Base-by-base conservation (phyloP, 495 filamentous ascomycete species). In the Letharia columbiana region DNA sequence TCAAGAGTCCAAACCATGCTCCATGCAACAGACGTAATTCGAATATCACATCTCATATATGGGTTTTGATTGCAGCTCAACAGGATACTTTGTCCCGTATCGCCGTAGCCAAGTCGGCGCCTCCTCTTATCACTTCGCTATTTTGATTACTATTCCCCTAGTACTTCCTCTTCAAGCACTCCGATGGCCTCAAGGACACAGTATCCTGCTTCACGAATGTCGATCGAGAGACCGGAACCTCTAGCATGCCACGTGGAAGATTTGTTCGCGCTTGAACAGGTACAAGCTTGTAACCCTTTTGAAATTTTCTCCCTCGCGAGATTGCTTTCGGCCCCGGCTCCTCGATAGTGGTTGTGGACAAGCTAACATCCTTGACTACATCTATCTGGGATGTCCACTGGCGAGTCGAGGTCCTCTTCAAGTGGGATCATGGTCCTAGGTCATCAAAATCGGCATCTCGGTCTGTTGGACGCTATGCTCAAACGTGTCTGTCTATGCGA, bases 61-160 rank as follows among this genome's bases (percentile, higher is more conserved):
- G 17, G 50, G 1, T 11, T 33, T 31, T 15, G 28, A 33, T 33
- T 31, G 50, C 28, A 31, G 50, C 11, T 54, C 50, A 17, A 18
- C 8, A 33, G 0, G 33, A 33, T 28, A 54, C 12, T 33, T 33
- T 5, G 3, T 33, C n/a, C 49, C 15, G n/a, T 61, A 49, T 60
- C 60, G 69, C 62, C 45, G 68, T 69, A 69, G 65, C 73, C 71
- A 73, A 40, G 41, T 71, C 33, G 66, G 52, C 42, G 69, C 71
- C 62, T 77, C 75, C 73, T 83, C 81, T 66, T 82, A 83, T 76
- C 58, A 83, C 73, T 37, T 76, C 73, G 70, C 78, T 79, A 60
- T 71, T 72, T 52, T 72, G 66, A 61, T 61, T 13, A 28, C 40
- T 45, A 42, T 45, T 57, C 33, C 54, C 33, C 10, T 20, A 37